Evolutionary conservation across 83 land plant species (phyloP), one percentile per base, ranked within the genome.

Genomic region (Picea mariana): DNA sequence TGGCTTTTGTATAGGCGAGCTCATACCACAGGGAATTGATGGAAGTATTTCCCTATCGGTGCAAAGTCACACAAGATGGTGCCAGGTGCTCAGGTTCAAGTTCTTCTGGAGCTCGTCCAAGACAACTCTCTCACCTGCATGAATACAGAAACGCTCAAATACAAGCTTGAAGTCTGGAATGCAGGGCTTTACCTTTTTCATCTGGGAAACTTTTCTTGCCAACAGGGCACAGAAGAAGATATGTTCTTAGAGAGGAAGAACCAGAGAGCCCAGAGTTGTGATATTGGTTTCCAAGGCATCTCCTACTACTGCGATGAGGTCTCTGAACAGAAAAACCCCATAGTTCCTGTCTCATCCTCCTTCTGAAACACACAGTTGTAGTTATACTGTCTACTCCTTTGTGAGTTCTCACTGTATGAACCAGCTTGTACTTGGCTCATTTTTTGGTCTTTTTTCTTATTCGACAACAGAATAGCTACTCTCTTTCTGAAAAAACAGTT

Each of bases 41-140:
- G 27, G 84, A 82, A 1, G 84, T 82, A 15, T 82, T 82, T 3
- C 84, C 84, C 49, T 49, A 82, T 34, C 84, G 81, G 60, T 82
- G 69, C 20, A 80, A 21, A 5, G 85, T 79, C 85, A 80, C 81
- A 38, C 62, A 34, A 0, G 84, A 55, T n/a, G 2, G 58, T 82
- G 81, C 60, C 52, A 62, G 52, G 21, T 26, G 0, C 27, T 31
- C 13, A 82, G 82, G 15, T 63, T 20, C 21, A 82, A 18, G 9
- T 78, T 82, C 73, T 82, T 82, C 83, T 77, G 60, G 23, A 82
- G 18, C 81, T 31, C 83, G 15, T 82, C 81, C 26, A 82, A 8
- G 6, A 82, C 83, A 0, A 81, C 83, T 3, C 83, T 55, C 27
- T 81, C 81, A 20, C 81, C 81, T 1, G 67, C 67, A 20, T 79